These are phyloP conservation scores for Penicillium sp. DNA, from an alignment of 2,329 filamentous ascomycete genomes.

Conservation along the genomic window DNA sequence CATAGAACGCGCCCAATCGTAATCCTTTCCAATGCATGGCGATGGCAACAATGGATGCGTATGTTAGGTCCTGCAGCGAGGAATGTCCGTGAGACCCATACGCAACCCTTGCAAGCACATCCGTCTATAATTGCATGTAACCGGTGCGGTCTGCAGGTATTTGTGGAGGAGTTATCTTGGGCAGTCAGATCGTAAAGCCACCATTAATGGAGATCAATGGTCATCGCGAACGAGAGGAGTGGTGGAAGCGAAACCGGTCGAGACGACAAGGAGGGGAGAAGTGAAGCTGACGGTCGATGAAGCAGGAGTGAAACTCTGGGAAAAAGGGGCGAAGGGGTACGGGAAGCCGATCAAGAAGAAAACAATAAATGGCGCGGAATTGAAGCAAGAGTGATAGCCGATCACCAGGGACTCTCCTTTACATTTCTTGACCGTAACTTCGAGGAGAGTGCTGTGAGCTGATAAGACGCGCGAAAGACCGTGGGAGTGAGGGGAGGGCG, in stretches of 20 bases:
- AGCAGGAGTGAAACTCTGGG: constrained; percentile 20
- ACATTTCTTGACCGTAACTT: constrained; percentile 22
- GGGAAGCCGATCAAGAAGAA: constrained; percentile 23
- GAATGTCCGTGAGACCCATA: constrained; percentile 27
- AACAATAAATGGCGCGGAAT: constrained; percentile 11
- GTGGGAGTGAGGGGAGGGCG: background rate
- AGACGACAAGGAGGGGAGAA: constrained; percentile 17
- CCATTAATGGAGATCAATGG: constrained; percentile 21
- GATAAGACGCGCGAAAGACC: constrained; percentile 8
- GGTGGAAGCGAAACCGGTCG: constrained; percentile 10
- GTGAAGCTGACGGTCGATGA: constrained; percentile 15
- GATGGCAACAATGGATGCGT: constrained; percentile 27
- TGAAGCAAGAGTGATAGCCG: constrained; percentile 10
- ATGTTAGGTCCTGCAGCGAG: constrained; percentile 27
- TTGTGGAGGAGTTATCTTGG: constrained; percentile 6
- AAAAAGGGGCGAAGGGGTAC: constrained; percentile 26
- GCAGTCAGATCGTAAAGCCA: constrained; percentile 18
- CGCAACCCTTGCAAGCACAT: constrained; percentile 21
- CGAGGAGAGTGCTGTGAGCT: constrained; percentile 6
- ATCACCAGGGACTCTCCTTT: constrained; percentile 11
- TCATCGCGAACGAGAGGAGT: constrained; percentile 22
- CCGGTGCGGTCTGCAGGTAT: constrained; percentile 9
- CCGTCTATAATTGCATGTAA: constrained; percentile 5
- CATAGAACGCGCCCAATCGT: constrained; percentile 40
- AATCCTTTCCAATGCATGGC: constrained; percentile 49